Percentiles rank a stretch among this genome's conserved stretches.
Conservation (phyloP, 2,329 filamentous ascomycete genomes). For the Didymosphaeria variabile region DNA sequence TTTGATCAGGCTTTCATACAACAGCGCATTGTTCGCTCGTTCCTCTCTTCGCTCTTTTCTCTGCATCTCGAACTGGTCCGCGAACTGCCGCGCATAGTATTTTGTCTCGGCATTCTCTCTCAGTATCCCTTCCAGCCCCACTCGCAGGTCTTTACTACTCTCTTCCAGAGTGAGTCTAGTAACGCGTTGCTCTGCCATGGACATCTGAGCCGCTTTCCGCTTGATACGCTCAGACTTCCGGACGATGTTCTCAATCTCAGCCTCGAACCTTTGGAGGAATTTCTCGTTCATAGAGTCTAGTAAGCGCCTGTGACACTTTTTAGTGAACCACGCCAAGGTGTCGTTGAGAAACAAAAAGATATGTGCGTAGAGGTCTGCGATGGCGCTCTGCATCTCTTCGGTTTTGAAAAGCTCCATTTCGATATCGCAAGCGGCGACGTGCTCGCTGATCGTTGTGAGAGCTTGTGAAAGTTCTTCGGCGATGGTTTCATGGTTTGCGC, state of each 20-base stretch:
- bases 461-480: slow-evolving; percentile 26
- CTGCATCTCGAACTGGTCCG: slow-evolving; percentile 1
- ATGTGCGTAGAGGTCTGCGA: slow-evolving; percentile 32
- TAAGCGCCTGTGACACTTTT: slow-evolving; percentile 22
- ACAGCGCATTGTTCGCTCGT: not conserved
- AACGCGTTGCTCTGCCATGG: slow-evolving; percentile 14
- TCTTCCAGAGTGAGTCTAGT: slow-evolving; percentile 12
- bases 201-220: not conserved
- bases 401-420: slow-evolving; percentile 28
- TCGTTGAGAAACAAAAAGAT: slow-evolving; percentile 34
- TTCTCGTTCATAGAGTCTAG: slow-evolving; percentile 29
- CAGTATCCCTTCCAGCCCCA: slow-evolving; percentile 11
- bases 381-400: slow-evolving; percentile 22
- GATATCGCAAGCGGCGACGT: slow-evolving; percentile 25
- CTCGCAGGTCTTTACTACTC: slow-evolving; percentile 2
- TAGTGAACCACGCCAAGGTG: slow-evolving; percentile 32
- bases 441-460: slow-evolving; percentile 29
- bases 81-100: slow-evolving; percentile 3
- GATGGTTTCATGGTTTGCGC: slow-evolving; percentile 32
- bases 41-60: slow-evolving; percentile 6
- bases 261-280: slow-evolving; percentile 28
- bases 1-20: slow-evolving; percentile 2
- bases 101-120: slow-evolving; percentile 10
- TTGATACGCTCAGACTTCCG: slow-evolving; percentile 12
- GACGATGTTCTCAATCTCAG: slow-evolving; percentile 25